Percentiles rank a stretch among this genome's conserved stretches.
phyloP scores from a whole-genome alignment of 1,284 basidiomycete genomes.

The Psilocybe mexicana region DNA sequence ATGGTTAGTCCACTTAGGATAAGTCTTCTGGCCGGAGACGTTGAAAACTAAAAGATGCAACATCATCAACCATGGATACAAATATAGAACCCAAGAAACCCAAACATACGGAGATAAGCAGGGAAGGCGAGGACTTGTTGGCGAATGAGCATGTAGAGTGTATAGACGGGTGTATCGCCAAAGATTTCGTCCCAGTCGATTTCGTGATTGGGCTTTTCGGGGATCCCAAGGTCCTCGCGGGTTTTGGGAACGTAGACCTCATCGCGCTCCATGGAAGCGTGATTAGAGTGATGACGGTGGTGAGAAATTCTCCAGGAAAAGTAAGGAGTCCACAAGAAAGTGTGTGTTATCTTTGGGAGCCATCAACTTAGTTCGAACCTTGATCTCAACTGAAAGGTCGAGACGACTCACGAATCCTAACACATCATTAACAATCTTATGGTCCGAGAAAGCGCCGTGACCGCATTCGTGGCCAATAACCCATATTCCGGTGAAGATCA shows the following conservation, averaged over 20 bases:
- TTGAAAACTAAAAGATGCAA: constrained; percentile 46
- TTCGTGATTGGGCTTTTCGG: constrained; percentile 30
- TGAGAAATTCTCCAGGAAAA: constrained; percentile 58
- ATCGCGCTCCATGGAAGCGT: constrained; percentile 59
- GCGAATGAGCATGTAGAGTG: constrained; percentile 50
- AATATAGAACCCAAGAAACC: neutral
- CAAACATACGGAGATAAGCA: constrained; percentile 59
- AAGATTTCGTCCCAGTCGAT: constrained; percentile 58
- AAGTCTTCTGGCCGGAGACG: constrained; percentile 63
- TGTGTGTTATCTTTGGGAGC: constrained; percentile 39
- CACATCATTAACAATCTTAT: constrained; percentile 30
- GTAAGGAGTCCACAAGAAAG: constrained; percentile 53
- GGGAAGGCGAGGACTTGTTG: constrained; percentile 78
- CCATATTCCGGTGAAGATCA: constrained; percentile 61
- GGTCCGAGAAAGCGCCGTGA: constrained; percentile 36
- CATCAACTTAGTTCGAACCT: neutral
- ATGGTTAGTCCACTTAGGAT: constrained; percentile 68
- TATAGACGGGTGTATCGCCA: constrained; percentile 62
- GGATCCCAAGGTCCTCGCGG: constrained; percentile 49
- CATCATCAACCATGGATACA: neutral
- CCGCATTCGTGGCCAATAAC: constrained; percentile 59
- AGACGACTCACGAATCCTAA: constrained; percentile 44
- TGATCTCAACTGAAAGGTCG: neutral
- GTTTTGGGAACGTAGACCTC: constrained; percentile 65
- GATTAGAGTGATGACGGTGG: constrained; percentile 53